A percentile compares a stretch with the other conserved stretches of the same genome.
Conservation (phyloP, 2,329 filamentous ascomycete species). For the Fusarium denticulatum region DNA sequence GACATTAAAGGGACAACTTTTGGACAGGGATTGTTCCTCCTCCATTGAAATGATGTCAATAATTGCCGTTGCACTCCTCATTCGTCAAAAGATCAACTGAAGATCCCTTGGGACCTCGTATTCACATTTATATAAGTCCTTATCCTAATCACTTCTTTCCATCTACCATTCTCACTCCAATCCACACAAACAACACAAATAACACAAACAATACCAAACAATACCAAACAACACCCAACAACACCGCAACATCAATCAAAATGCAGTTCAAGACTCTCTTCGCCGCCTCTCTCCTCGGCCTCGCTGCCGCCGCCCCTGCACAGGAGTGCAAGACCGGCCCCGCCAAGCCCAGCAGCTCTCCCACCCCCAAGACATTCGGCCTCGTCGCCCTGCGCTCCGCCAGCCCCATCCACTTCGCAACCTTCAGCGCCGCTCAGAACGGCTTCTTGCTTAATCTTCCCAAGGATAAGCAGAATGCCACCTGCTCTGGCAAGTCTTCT, state of each 20-base stretch:
- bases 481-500: conserved; percentile 54
- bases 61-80: conserved; percentile 12
- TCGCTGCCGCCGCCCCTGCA: conserved; percentile 20
- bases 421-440: conserved; percentile 55
- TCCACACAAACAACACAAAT: too few species aligned
- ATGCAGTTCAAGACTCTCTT: conserved; percentile 43
- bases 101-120: conserved; percentile 25
- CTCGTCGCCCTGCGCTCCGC: conserved; percentile 61
- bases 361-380: conserved; percentile 49
- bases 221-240: background rate
- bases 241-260: background rate
- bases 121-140: conserved; percentile 16
- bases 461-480: conserved; percentile 53
- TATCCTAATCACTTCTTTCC: background rate
- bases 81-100: conserved; percentile 26
- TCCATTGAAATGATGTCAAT: conserved; percentile 32
- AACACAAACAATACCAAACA: background rate
- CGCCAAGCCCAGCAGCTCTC: conserved; percentile 15
- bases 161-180: background rate
- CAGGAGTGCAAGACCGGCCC: background rate
- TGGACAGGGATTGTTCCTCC: background rate
- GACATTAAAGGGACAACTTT: background rate
- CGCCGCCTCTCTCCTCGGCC: conserved; percentile 21
- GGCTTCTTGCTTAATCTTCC: conserved; percentile 56
- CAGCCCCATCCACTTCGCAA: conserved; percentile 58